Evolutionary conservation across 805 yeast species (phyloP).

Genomic region (Teunomyces atbi): DNA sequence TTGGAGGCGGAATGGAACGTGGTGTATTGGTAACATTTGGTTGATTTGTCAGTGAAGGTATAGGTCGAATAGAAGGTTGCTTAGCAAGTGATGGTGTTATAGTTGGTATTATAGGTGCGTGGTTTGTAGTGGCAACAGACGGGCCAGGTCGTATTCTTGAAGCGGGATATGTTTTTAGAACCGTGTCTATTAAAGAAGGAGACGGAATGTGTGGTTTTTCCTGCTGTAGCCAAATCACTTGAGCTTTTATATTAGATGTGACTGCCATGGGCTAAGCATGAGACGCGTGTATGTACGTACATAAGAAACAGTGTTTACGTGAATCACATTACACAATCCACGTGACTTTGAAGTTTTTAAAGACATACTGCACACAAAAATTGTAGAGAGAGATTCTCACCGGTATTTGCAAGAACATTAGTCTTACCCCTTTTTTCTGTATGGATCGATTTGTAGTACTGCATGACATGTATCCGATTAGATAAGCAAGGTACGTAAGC

Average conservation of each 20-base stretch:
- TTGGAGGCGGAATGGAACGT: not conserved
- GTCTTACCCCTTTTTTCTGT: too few species aligned
- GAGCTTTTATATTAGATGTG: conserved; percentile 12
- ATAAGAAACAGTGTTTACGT: not conserved
- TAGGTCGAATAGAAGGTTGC: too few species aligned
- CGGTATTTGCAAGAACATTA: too few species aligned
- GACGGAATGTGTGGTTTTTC: conserved; percentile 12
- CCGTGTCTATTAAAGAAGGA: conserved; percentile 6
- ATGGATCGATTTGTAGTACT: too few species aligned
- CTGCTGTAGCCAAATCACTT: conserved; percentile 12
- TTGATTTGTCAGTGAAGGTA: not conserved
- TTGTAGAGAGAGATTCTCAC: too few species aligned
- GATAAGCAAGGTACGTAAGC: too few species aligned
- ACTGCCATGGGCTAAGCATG: conserved; percentile 9
- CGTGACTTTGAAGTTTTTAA: not conserved
- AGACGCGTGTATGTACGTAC: conserved; percentile 1
- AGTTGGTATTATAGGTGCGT: not conserved
- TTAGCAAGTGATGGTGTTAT: too few species aligned
- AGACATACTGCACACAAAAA: not conserved
- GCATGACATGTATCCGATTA: too few species aligned
- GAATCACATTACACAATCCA: not conserved
- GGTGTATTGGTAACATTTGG: not conserved
- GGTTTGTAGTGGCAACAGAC: not conserved
- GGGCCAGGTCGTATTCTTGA: not conserved
- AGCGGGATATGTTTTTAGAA: conserved; percentile 7